Percentiles rank a stretch among this genome's conserved stretches.
These are phyloP conservation scores for Mycena belliarum DNA, from an alignment of 768 basidiomycete species.

Conservation along the genomic window DNA sequence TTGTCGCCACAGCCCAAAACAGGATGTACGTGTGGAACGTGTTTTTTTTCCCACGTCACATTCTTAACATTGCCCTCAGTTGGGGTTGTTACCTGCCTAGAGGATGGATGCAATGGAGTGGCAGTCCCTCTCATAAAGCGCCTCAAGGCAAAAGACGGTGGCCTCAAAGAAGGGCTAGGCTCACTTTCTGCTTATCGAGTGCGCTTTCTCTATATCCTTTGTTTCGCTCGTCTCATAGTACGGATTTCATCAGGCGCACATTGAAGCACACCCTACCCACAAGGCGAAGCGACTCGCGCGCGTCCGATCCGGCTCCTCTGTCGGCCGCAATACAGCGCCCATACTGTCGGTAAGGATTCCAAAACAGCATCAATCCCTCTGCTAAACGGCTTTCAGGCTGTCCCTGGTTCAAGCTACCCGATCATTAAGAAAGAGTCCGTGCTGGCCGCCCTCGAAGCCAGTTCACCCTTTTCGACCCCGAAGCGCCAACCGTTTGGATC, in stretches of 20 bases:
- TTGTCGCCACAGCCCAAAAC: not conserved
- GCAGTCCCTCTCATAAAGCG: constrained; percentile 35
- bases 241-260: constrained; percentile 32
- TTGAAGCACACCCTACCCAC: constrained; percentile 29
- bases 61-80: constrained; percentile 30
- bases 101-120: constrained; percentile 41
- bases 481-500: not conserved
- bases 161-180: constrained; percentile 44
- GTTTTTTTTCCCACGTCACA: constrained; percentile 7
- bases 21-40: constrained; percentile 16
- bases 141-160: constrained; percentile 37
- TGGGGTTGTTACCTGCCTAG: constrained; percentile 46
- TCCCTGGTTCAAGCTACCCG: not conserved
- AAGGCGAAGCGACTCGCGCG: constrained; percentile 15
- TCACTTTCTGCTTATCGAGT: constrained; percentile 50
- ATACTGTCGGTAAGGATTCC: not conserved
- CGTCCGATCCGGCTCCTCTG: not conserved
- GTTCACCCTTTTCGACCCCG: constrained; percentile 4
- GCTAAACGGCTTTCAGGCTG: not conserved
- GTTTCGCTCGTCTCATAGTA: not conserved
- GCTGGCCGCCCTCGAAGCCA: not conserved
- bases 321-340: not conserved
- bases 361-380: not conserved
- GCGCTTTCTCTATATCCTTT: constrained; percentile 21
- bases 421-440: constrained; percentile 5